Evolutionary conservation across 1,284 basidiomycete genomes (phyloP).

Genomic region (Trichosporon sp.): DNA sequence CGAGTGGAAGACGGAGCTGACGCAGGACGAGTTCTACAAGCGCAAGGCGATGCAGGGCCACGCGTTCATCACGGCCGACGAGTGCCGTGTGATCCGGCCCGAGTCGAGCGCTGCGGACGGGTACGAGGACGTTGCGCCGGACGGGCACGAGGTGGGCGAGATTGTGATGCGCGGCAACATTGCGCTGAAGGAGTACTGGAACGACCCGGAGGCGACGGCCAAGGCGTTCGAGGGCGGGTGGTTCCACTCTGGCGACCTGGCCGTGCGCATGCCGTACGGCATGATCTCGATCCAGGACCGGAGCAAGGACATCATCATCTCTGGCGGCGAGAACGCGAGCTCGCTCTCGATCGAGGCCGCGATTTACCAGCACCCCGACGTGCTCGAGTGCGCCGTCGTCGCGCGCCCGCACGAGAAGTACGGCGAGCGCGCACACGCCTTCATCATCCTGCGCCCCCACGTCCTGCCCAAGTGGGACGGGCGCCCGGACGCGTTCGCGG

Average conservation of each 20-base stretch:
- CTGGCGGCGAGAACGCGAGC: conserved; percentile 82
- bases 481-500: conserved; percentile 10
- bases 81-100: conserved; percentile 16
- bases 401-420: conserved; percentile 66
- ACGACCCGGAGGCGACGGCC: conserved; percentile 65
- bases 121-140: conserved; percentile 15
- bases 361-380: conserved; percentile 59
- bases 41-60: conserved; percentile 25
- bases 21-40: conserved; percentile 19
- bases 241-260: conserved; percentile 84
- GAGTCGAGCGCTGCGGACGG: conserved; percentile 15
- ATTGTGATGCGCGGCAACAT: conserved; percentile 23
- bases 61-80: conserved; percentile 17
- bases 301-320: conserved; percentile 73
- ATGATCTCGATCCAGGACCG: conserved; percentile 56
- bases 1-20: conserved; percentile 15
- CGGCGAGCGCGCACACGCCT: conserved; percentile 73
- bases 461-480: conserved; percentile 1
- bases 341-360: conserved; percentile 80
- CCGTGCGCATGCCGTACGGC: conserved; percentile 73
- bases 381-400: conserved; percentile 69
- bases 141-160: conserved; percentile 23
- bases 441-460: conserved; percentile 58
- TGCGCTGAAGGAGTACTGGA: conserved; percentile 62
- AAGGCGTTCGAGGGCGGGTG: conserved; percentile 64